Evolutionary conservation across 1,284 basidiomycete species (phyloP), one percentile per base, ranked within the genome.

Genomic region (Irpex sp.): DNA sequence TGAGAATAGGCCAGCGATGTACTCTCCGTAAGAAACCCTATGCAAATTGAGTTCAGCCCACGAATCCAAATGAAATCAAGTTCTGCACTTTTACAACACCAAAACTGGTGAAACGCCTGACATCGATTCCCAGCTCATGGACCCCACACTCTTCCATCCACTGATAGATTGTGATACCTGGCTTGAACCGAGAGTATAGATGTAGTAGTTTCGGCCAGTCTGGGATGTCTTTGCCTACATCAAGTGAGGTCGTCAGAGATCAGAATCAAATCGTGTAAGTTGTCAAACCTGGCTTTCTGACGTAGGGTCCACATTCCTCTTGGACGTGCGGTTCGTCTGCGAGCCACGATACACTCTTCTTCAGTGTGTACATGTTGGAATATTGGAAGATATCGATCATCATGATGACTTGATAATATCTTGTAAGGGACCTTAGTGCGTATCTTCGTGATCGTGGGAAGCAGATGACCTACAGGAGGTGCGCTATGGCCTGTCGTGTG

Each of bases 341-440:
- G 50, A 97, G 83, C 83, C 89, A 93, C 68, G 94, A 88, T 26
- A 97, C 88, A 65, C 87, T 89, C 65, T 92, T 92, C 57, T 90
- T 87, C 39, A 97, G 81, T 0, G 93, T 93, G 74, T 99, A 99
- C 87, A 97, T 94, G 76, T 98, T 98, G n/a, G 93, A 93, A 75
- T 92, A 97, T 74, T 98, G 95, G 74, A 99, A 99, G 58, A 98
- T 93, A 77, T 99, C 96, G 61, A 95, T 89, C 69, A 90, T 91
- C 88, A 98, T 95, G 70, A 98, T 89, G 60, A 97, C 95, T 78
- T 97, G 94, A 73, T 98, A 98, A 72, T 94, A 98, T 54, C 94
- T 43, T 75, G 50, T n/a, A 35, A 13, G 55, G 59, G 63, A 53
- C 56, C 9, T 55, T 55, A 55, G 53, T 51, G 15, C 13, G 4